Base-by-base conservation (phyloP, 371 early-diverging fungal species). In the Funneliformis caledonium region DNA sequence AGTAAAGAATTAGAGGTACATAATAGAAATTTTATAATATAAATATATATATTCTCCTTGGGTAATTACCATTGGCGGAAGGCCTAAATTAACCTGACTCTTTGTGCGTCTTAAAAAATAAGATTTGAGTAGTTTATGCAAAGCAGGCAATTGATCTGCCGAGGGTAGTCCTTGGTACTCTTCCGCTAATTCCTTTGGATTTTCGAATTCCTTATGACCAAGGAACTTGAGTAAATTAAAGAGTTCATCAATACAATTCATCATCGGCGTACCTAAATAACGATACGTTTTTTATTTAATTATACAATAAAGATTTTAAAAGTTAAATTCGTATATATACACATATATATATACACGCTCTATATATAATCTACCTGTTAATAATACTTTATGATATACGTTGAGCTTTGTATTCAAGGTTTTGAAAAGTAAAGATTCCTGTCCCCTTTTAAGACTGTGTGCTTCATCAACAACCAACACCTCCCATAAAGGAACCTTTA, bases 381-480 rank as follows among this genome's bases (percentile, higher is more conserved):
- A 84, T 42, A 96, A 85, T 10, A 96, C 89, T 22, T 93, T 90
- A 82, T 95, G 94, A 69, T 91, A 92, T 83, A 94, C 87, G 14
- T 87, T 86, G 76, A 93, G 91, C 59, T 43, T 78, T 7, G 82
- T 85, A 83, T 91, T 93, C 42, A 97, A 85, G 43, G 88, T 85
- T 76, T 90, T 92, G 1, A 91, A 86, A 10, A 93, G 69, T 81
- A 83, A 81, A 31, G 83, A 84, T 75, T 82, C 86, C 80, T 87
- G 89, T 85, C 90, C 92, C 86, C 97, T 97, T 85, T 99, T 99
- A 64, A 99, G 87, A 64, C 96, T 88, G 86, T 99, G 99, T 1
- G 97, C 99, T 86, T 98, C 99, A 86, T 99, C 99, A 76, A 99
- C 92, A 16, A 98, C 94, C 59, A 91, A 93, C 19, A 92, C 92